A percentile compares a stretch with the other conserved stretches of the same genome.
Evolutionary conservation across 345 rosid species (phyloP).

Genomic region (Eucalyptus pumila): DNA sequence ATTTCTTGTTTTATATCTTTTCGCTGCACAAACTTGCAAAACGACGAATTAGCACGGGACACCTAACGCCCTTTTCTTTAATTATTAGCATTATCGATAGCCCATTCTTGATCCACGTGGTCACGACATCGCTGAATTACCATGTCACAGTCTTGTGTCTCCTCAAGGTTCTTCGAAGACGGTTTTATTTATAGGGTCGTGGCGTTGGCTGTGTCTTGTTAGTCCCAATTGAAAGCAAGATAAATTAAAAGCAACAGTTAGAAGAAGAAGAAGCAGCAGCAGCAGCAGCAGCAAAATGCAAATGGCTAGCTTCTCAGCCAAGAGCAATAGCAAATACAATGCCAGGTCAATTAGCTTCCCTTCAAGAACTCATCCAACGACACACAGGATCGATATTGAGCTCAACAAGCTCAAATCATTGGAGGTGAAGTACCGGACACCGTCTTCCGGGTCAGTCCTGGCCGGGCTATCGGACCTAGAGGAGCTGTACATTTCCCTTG

Average conservation of each 20-base stretch:
- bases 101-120: neutral
- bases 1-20: neutral
- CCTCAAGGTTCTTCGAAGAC: neutral
- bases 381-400: constrained; percentile 26
- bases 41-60: neutral
- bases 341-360: constrained; percentile 60
- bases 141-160: neutral
- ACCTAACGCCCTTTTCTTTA: neutral
- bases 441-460: constrained; percentile 14
- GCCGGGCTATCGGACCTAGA: constrained; percentile 22
- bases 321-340: neutral
- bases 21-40: neutral
- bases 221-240: neutral
- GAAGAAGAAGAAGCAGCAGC: neutral
- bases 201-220: neutral
- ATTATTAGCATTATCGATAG: neutral
- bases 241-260: neutral
- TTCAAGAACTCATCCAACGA: constrained; percentile 56
- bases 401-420: constrained; percentile 25
- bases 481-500: constrained; percentile 27
- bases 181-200: neutral
- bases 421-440: constrained; percentile 4
- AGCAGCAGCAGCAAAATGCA: neutral
- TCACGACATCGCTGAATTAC: neutral
- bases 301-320: neutral